Base-by-base conservation (phyloP, 108 stramenopile genomes). In the Skeletonema marinoi region DNA sequence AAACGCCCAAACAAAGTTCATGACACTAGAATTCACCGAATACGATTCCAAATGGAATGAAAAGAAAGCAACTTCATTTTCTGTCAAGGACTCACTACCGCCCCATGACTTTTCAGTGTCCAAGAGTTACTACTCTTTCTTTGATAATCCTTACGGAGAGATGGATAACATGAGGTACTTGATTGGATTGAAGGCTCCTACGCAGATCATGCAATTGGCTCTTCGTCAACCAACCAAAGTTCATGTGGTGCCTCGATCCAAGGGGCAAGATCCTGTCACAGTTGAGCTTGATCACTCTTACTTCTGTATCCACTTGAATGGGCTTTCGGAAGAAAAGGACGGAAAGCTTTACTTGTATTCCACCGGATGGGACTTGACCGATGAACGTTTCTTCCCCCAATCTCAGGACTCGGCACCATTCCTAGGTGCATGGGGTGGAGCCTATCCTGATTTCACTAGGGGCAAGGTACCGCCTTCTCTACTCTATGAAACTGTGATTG, bases 51-150 rank as follows among this genome's bases (percentile, higher is more conserved):
- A 83, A 36, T 66, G 64, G 54, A 56, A 56, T 2, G 54, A 56
- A 56, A 56, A 56, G 54, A 25, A 21, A 25, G 29, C 21, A 2
- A 56, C 54, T 6, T 2, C 21, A 56, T 56, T 56, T 25, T 56
- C 54, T 56, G 44, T 46, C 16, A 56, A 21, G 50, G 31, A 61
- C 25, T 61, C 71, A 21, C 50, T 74, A 2, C 60, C 85, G 7
- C 75, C 85, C 0, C 86, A 88, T 64, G 87, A 88, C 60, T 75
- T 88, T 8, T 78, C 36, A 3, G 67, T 87, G 31, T 77, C 79
- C 21, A 71, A 79, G 2, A 65, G 42, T 78, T 76, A 84, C 83
- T 78, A 75, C 73, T 17, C 79, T 21, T 81, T 87, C 82, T 81
- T 75, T 33, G 65, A 83, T 51, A 59, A 66, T 13, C 54, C 54